These are phyloP conservation scores for Pulveroboletus sp. DNA, from an alignment of 768 basidiomycete species.

Conservation along the genomic window DNA sequence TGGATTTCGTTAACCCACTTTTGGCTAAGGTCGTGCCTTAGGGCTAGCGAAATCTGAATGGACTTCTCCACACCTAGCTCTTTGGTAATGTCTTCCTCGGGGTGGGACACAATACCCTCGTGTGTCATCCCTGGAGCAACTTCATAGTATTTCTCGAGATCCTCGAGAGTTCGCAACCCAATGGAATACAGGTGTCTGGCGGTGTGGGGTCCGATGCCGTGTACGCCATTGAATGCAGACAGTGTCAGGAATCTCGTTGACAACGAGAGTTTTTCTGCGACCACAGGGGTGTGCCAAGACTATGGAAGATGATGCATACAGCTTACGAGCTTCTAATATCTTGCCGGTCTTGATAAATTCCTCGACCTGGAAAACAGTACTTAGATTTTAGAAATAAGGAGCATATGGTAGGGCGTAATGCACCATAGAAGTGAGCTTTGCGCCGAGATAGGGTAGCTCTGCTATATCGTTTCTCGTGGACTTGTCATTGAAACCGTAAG, in stretches of 20 bases:
- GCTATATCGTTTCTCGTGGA: constrained; percentile 36
- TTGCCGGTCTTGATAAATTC: constrained; percentile 54
- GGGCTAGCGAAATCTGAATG: constrained; percentile 54
- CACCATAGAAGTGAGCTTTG: constrained; percentile 49
- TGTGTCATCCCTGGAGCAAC: constrained; percentile 34
- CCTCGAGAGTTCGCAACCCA: constrained; percentile 62
- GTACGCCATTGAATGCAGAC: constrained; percentile 54
- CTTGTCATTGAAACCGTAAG: constrained; percentile 36
- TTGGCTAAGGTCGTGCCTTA: constrained; percentile 52
- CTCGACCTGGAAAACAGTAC: constrained; percentile 41
- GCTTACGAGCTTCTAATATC: constrained; percentile 54
- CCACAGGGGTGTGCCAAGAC: background rate
- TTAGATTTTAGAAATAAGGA: background rate
- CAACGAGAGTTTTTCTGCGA: constrained; percentile 42
- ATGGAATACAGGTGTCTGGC: constrained; percentile 61
- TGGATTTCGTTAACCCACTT: constrained; percentile 31
- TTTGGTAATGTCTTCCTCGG: constrained; percentile 13
- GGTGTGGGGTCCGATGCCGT: constrained; percentile 71
- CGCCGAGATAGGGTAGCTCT: constrained; percentile 46
- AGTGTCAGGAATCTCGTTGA: constrained; percentile 56
- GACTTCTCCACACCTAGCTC: constrained; percentile 34
- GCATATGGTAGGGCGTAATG: background rate
- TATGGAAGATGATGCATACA: constrained; percentile 8
- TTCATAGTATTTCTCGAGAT: constrained; percentile 62
- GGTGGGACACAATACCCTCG: constrained; percentile 19